These are phyloP conservation scores for Elongisporangium anandrum DNA, from an alignment of 352 stramenopile species.

Conservation along the genomic window DNA sequence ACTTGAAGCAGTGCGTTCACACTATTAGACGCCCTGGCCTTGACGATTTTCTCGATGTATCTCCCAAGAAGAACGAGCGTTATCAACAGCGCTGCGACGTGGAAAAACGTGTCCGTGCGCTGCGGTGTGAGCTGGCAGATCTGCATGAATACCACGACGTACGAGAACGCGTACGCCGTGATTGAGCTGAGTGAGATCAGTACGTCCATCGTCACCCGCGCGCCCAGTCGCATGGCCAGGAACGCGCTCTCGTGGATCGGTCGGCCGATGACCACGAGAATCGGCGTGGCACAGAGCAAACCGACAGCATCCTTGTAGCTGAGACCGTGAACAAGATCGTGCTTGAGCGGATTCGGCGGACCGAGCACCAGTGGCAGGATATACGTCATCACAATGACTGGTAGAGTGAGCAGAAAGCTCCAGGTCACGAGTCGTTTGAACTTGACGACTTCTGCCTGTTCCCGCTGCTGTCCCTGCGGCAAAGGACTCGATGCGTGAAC, in stretches of 20 bases:
- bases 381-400: constrained; percentile 56
- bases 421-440: constrained; percentile 41
- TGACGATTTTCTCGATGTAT: constrained; percentile 74
- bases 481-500: constrained; percentile 48
- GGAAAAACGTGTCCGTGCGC: constrained; percentile 64
- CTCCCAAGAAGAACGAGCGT: constrained; percentile 69
- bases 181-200: constrained; percentile 72
- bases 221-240: constrained; percentile 49
- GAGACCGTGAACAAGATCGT: constrained; percentile 30
- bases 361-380: constrained; percentile 32
- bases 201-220: constrained; percentile 72
- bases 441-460: constrained; percentile 34
- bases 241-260: constrained; percentile 74
- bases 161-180: constrained; percentile 61
- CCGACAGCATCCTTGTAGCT: constrained; percentile 49
- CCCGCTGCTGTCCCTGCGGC: constrained; percentile 26
- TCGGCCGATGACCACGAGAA: constrained; percentile 51
- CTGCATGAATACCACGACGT: constrained; percentile 22
- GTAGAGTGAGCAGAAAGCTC: constrained; percentile 53
- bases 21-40: constrained; percentile 62
- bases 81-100: constrained; percentile 61
- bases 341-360: constrained; percentile 1
- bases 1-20: constrained; percentile 63
- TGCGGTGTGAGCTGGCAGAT: constrained; percentile 21
- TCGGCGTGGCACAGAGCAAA: constrained; percentile 59